phyloP scores from a whole-genome alignment of 352 stramenopile species.

The Phytopythium chamaehyphon region DNA sequence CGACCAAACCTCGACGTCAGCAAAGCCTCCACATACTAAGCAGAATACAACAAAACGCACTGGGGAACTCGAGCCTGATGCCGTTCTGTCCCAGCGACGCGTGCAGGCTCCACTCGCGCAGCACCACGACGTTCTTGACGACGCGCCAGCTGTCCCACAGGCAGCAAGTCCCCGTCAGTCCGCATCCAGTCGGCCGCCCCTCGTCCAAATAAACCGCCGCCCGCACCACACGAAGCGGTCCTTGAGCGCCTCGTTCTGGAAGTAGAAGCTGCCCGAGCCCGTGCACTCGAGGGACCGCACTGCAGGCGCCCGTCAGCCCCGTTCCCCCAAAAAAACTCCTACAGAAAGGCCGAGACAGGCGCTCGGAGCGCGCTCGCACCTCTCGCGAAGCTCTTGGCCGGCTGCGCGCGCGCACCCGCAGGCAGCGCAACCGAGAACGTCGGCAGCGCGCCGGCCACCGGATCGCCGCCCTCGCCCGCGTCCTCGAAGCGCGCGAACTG shows the following conservation, averaged over 20 bases:
- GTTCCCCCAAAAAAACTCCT: neutral
- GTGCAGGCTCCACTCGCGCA: constrained; percentile 76
- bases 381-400: constrained; percentile 50
- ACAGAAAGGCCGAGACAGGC: no score
- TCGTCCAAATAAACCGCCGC: no score
- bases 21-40: neutral
- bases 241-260: constrained; percentile 58
- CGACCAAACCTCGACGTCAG: neutral
- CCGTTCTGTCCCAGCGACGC: constrained; percentile 48
- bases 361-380: constrained; percentile 18
- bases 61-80: constrained; percentile 50
- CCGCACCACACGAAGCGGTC: constrained; percentile 62
- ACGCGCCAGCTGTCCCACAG: constrained; percentile 51
- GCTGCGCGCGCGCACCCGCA: constrained; percentile 23
- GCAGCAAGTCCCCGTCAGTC: no score
- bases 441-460: constrained; percentile 10
- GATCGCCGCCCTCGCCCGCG: constrained; percentile 6
- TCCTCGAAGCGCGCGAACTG: constrained; percentile 75
- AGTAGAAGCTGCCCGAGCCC: constrained; percentile 69
- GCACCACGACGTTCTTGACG: constrained; percentile 65
- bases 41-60: constrained; percentile 3
- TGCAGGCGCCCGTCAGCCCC: constrained; percentile 6
- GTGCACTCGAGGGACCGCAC: constrained; percentile 64
- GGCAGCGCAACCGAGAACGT: constrained; percentile 34
- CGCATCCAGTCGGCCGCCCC: neutral